Evolutionary conservation across 768 basidiomycete species (phyloP).

Genomic region (Naematelia encephala): DNA sequence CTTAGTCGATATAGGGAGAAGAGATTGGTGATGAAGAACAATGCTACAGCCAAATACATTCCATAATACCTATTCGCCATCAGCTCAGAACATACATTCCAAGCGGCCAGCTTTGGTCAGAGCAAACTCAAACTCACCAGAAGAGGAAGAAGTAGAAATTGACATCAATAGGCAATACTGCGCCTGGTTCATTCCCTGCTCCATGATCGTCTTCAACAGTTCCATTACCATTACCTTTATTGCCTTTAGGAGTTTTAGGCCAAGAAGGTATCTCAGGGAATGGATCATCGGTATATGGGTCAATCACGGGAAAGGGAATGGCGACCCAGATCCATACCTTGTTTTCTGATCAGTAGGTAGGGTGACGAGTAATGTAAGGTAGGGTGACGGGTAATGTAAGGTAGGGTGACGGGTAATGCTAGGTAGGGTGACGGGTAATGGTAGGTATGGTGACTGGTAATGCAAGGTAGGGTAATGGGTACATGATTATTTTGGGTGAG

Average conservation of each 20-base stretch:
- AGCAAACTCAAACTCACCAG: constrained; percentile 39
- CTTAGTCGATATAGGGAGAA: constrained; percentile 53
- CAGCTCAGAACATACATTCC: too few species aligned
- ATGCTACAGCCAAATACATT: constrained; percentile 52
- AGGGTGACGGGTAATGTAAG: too few species aligned
- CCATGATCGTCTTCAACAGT: constrained; percentile 7
- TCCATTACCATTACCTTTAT: background rate
- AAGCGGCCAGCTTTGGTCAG: too few species aligned
- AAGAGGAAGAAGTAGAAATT: constrained; percentile 54
- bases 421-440: too few species aligned
- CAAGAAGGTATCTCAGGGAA: constrained; percentile 47
- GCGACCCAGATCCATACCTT: constrained; percentile 54
- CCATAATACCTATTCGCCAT: constrained; percentile 29
- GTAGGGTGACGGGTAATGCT: too few species aligned
- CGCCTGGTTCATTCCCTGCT: constrained; percentile 2
- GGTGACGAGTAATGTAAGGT: background rate
- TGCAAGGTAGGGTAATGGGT: too few species aligned
- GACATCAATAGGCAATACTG: constrained; percentile 49
- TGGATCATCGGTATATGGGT: constrained; percentile 49
- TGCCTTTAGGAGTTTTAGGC: constrained; percentile 21
- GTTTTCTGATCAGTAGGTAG: background rate
- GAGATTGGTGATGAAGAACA: constrained; percentile 54
- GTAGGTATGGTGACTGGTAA: too few species aligned
- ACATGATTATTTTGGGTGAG: too few species aligned
- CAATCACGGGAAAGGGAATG: constrained; percentile 52